These are phyloP conservation scores for Solanum bukasovii DNA, from an alignment of 257 asterid species.

Conservation along the genomic window DNA sequence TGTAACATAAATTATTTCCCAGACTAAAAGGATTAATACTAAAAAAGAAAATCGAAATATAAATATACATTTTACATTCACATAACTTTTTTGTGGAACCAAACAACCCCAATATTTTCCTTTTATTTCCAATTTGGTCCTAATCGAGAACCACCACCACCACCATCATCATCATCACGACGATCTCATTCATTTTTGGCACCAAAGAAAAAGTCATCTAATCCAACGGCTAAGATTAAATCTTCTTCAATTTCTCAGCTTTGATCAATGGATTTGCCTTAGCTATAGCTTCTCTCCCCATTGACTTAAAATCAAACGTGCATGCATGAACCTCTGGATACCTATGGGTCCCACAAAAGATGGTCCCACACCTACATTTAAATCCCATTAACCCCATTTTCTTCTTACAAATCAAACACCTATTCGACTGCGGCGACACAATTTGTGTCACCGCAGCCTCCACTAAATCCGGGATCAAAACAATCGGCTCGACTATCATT, in stretches of 20 bases:
- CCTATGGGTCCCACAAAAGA: slow-evolving; percentile 78
- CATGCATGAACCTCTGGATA: slow-evolving; percentile 82
- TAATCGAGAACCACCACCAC: background rate
- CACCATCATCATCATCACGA: too few relatives aligned
- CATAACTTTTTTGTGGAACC: background rate
- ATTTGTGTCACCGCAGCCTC: background rate
- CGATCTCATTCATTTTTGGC: too few relatives aligned
- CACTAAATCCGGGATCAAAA: background rate
- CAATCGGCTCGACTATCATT: background rate
- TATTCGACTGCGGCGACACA: slow-evolving; percentile 17
- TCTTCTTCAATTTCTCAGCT: slow-evolving; percentile 51
- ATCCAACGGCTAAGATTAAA: slow-evolving; percentile 30
- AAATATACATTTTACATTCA: background rate
- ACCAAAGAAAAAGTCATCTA: background rate
- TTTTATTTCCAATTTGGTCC: background rate
- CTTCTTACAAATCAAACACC: slow-evolving; percentile 65
- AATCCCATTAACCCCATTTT: slow-evolving; percentile 78
- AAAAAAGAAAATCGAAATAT: background rate
- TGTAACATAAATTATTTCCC: background rate
- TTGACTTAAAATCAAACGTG: slow-evolving; percentile 56
- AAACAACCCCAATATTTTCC: background rate
- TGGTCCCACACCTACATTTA: slow-evolving; percentile 65
- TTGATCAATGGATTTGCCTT: slow-evolving; percentile 70
- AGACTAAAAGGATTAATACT: background rate
- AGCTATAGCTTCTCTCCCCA: slow-evolving; percentile 79